Percentiles rank a stretch among this genome's conserved stretches.
These are phyloP conservation scores for Trichoderma breve DNA, from an alignment of 2,329 filamentous ascomycete genomes.

Conservation along the genomic window DNA sequence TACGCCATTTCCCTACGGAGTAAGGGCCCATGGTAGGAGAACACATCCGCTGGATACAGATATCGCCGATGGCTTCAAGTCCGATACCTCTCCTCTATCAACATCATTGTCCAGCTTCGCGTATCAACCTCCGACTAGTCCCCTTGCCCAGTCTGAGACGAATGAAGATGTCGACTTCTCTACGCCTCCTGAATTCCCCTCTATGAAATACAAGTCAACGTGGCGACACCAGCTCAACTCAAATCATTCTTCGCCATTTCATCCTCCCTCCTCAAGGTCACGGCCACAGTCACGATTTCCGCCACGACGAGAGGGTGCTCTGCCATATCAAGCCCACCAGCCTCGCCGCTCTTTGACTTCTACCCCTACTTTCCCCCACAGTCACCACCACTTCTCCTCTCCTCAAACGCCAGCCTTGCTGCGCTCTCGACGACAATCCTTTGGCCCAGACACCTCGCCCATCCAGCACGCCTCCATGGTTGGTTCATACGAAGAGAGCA, in stretches of 20 bases:
- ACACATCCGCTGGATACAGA: conserved; percentile 29
- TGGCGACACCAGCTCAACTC: conserved; percentile 73
- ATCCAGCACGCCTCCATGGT: conserved; percentile 93
- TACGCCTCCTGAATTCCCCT: conserved; percentile 47
- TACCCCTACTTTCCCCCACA: conserved; percentile 42
- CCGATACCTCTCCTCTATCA: conserved; percentile 60
- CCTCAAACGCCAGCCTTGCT: conserved; percentile 44
- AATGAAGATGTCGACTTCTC: conserved; percentile 69
- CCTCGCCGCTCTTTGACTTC: conserved; percentile 72
- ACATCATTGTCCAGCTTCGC: conserved; percentile 77
- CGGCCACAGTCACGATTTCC: conserved; percentile 26
- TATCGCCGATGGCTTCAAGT: conserved; percentile 39
- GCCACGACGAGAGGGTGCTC: conserved; percentile 56
- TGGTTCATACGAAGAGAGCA: conserved; percentile 96
- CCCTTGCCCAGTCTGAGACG: conserved; percentile 82
- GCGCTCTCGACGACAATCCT: conserved; percentile 64
- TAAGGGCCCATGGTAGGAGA: conserved; percentile 26
- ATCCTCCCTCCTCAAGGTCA: conserved; percentile 38
- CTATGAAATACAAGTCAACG: conserved; percentile 36
- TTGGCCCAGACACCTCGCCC: conserved; percentile 71
- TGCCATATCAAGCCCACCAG: conserved; percentile 75
- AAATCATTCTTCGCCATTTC: conserved; percentile 48
- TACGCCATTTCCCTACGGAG: conserved; percentile 45
- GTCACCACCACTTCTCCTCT: conserved; percentile 46
- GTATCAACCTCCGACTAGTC: conserved; percentile 86